Percentiles rank a stretch among this genome's conserved stretches.
phyloP scores from a whole-genome alignment of 1,139 yeast species.

The Debaryomycetaceae sp. region DNA sequence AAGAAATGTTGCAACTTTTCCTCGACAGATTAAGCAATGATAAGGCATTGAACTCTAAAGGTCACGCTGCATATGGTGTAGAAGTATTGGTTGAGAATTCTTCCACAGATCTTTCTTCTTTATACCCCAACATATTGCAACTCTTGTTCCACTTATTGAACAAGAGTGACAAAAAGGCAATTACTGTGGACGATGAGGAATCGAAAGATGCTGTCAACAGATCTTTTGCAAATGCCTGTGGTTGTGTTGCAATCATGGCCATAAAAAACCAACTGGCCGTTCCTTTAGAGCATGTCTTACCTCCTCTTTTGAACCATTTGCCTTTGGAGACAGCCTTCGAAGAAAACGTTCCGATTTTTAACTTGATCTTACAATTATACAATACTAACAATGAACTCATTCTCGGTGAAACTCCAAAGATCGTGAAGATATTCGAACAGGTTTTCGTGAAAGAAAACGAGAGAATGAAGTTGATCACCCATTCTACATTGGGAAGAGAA shows the following conservation, averaged over 20 bases:
- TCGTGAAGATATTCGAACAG: slow-evolving; percentile 65
- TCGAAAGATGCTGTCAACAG: slow-evolving; percentile 78
- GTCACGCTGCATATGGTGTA: slow-evolving; percentile 94
- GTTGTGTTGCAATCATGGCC: slow-evolving; percentile 93
- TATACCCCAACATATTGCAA: slow-evolving; percentile 68
- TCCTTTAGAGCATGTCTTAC: slow-evolving; percentile 78
- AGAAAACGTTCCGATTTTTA: slow-evolving; percentile 89
- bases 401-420: slow-evolving; percentile 54
- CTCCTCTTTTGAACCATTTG: slow-evolving; percentile 71
- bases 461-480: slow-evolving; percentile 63
- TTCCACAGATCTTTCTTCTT: slow-evolving; percentile 54
- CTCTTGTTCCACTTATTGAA: slow-evolving; percentile 75
- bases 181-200: slow-evolving; percentile 65
- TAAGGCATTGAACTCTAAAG: slow-evolving; percentile 83
- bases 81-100: slow-evolving; percentile 73
- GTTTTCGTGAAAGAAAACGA: slow-evolving; percentile 75
- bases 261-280: slow-evolving; percentile 68
- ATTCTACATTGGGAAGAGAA: slow-evolving; percentile 79
- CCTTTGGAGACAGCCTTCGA: slow-evolving; percentile 89
- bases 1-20: slow-evolving; percentile 69
- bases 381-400: slow-evolving; percentile 59
- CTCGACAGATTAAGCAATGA: slow-evolving; percentile 69
- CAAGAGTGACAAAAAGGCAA: slow-evolving; percentile 71
- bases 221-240: slow-evolving; percentile 91
- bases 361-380: slow-evolving; percentile 70